Evolutionary conservation across 768 basidiomycete species (phyloP), one percentile per base, ranked within the genome.

Genomic region (Tulasnella sp.): DNA sequence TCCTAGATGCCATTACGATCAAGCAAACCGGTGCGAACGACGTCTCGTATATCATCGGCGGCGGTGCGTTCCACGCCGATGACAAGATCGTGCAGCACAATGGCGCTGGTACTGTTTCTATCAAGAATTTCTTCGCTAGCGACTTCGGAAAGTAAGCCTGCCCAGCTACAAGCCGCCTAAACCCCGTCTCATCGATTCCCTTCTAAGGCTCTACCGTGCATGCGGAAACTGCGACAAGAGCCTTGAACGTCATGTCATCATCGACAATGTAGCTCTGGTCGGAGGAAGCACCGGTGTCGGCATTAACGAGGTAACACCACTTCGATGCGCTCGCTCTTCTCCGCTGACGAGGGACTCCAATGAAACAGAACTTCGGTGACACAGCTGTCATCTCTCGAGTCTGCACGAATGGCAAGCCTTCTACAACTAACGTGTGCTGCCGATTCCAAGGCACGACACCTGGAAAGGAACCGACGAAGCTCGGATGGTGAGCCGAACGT

Each of bases 401-500:
- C 1, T 80, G 79, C 74, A 75, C 79, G 19, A 80, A 44, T 52
- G 79, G 79, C 68, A 80, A 80, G 74, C 79, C 79, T 31, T 44
- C 74, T 10, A 21, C 52, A 21, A 39, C 79, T n/a, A 80, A 74
- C 75, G 38, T 56, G 76, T 80, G 38, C 38, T 77, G 48, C 21
- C 40, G 74, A 24, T 77, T 36, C 48, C 34, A 76, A 19, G 62
- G 62, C 62, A 68, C 62, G 34, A 68, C 62, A 68, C 62, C 62
- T 18, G 62, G 62, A 36, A 76, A 76, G 34, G 79, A 80, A 46
- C 79, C 79, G 38, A 34, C 40, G 14, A 80, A 80, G 79, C 78
- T 80, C 52, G 79, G 79, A 78, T 80, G 79, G 62, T 68, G 34
- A 68, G 62, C 18, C 24, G 78, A 36, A 19, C 21, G 72, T 79